Base-by-base conservation (phyloP, 257 asterid species). In the Solanum neorickii region DNA sequence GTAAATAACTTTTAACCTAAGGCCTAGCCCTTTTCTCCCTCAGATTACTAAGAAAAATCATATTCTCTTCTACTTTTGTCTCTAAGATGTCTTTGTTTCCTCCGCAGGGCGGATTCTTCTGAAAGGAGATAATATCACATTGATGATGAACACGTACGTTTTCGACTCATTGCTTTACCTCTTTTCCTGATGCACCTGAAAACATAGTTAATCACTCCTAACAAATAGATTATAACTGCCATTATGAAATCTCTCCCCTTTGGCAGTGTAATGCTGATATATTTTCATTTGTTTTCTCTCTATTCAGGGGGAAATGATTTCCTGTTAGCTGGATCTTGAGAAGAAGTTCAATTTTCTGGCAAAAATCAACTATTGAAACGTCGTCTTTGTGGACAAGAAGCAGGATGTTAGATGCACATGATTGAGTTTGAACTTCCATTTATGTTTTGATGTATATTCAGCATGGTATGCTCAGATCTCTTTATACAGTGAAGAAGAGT, bases 101-200 rank as follows among this genome's bases (percentile, higher is more conserved):
- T 47, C 4, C 4, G 68, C 68, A 47, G 68, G 69, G 7, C 46
- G 85, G 69, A 82, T 82, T 49, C 85, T 82, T 82, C 69, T 82
- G 85, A 82, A 82, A 82, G 85, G 85, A 82, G 85, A 82, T 49
- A 82, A 82, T 49, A 82, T 82, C 69, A 82, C 85, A 31, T 18
- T 82, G 69, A 82, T 82, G 85, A 82, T 82, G 85, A 82, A 82
- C 69, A 47, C 85, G 85, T 80, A 80, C 29, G 85, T 47, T 80
- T 29, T 80, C 10, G 3, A 80, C 44, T 47, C 68, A 29, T 47
- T 80, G 41, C 35, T 47, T 16, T 80, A 47, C 44, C 44, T 5
- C 25, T 80, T 80, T 47, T 80, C 14, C 12, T 27, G 65, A 46
- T 46, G 18, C 66, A 23, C 33, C 33, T 75, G 59, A 76, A 39